A percentile compares a stretch with the other conserved stretches of the same genome.
These are phyloP conservation scores for Trypanosoma grayi DNA, from an alignment of 208 protist genomes.

Conservation along the genomic window DNA sequence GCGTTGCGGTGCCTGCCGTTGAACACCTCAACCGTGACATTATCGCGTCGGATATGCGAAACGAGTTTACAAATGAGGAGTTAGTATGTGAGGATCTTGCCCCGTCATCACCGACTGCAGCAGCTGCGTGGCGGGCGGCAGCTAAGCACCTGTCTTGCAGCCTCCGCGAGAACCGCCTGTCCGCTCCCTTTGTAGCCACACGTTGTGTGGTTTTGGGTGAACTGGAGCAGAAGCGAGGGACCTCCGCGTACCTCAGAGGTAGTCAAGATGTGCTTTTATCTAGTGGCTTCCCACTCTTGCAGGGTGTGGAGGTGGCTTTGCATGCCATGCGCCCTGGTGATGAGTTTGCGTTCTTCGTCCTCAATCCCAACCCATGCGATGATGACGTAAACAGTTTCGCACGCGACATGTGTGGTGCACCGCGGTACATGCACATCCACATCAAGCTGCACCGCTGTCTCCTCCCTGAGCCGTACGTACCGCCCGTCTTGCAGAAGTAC, in stretches of 20 bases:
- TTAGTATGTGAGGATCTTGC: not conserved
- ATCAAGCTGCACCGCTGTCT: slow-evolving; percentile 3
- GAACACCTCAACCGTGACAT: too few relatives aligned
- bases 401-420: not conserved
- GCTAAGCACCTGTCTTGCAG: slow-evolving; percentile 8
- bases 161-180: slow-evolving; percentile 24
- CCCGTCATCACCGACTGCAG: not conserved
- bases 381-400: too few relatives aligned
- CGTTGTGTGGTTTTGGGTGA: too few relatives aligned
- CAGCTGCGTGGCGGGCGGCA: not conserved
- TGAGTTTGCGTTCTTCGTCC: slow-evolving; percentile 15
- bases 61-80: slow-evolving; percentile 7
- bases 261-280: not conserved
- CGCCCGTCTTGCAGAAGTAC: slow-evolving; percentile 12
- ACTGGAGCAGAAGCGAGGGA: too few relatives aligned
- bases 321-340: slow-evolving; percentile 14
- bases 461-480: not conserved
- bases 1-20: not conserved
- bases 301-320: slow-evolving; percentile 15
- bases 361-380: not conserved
- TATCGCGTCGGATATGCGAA: not conserved
- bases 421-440: slow-evolving; percentile 5
- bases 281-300: not conserved
- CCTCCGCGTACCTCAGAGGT: slow-evolving; percentile 1
- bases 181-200: not conserved